These are phyloP conservation scores for Ophiostoma sp. DNA, from an alignment of 2,329 filamentous ascomycete species.

Conservation along the genomic window DNA sequence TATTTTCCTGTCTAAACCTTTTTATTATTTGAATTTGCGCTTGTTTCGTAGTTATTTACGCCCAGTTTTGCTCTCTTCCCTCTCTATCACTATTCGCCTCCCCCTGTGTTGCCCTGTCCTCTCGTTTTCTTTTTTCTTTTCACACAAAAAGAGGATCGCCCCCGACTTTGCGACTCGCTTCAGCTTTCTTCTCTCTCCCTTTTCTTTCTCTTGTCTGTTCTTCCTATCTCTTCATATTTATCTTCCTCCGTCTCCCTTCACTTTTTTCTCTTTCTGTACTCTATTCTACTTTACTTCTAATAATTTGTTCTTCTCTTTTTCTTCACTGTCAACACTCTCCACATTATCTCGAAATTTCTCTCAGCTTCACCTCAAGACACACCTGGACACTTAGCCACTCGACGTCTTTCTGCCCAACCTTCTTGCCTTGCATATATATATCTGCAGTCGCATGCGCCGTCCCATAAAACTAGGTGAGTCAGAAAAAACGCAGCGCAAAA, in stretches of 20 bases:
- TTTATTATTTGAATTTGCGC: slow-evolving; percentile 24
- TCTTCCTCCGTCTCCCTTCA: slow-evolving; percentile 22
- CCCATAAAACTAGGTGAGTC: slow-evolving; percentile 24
- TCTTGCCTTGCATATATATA: slow-evolving; percentile 5
- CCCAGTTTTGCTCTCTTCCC: slow-evolving; percentile 12
- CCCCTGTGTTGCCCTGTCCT: not conserved
- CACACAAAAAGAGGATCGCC: slow-evolving; percentile 28
- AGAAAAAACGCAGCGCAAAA: not conserved
- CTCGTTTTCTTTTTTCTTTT: slow-evolving; percentile 15
- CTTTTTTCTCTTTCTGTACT: slow-evolving; percentile 12
- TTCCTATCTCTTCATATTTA: slow-evolving; percentile 17
- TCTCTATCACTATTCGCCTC: not conserved
- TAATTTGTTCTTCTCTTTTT: slow-evolving; percentile 6
- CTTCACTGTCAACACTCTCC: not conserved
- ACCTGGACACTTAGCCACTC: not conserved
- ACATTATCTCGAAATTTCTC: not conserved
- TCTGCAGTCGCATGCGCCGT: slow-evolving; percentile 24
- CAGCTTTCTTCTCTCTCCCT: slow-evolving; percentile 18
- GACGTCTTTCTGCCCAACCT: slow-evolving; percentile 21
- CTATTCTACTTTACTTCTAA: slow-evolving; percentile 19
- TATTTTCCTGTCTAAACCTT: slow-evolving; percentile 21
- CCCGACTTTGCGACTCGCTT: slow-evolving; percentile 25
- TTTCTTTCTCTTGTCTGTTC: slow-evolving; percentile 10
- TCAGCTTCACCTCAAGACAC: not conserved
- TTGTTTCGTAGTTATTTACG: slow-evolving; percentile 28